These are phyloP conservation scores for Actinomortierella wolfii DNA, from an alignment of 371 early-diverging fungal species.

Conservation along the genomic window DNA sequence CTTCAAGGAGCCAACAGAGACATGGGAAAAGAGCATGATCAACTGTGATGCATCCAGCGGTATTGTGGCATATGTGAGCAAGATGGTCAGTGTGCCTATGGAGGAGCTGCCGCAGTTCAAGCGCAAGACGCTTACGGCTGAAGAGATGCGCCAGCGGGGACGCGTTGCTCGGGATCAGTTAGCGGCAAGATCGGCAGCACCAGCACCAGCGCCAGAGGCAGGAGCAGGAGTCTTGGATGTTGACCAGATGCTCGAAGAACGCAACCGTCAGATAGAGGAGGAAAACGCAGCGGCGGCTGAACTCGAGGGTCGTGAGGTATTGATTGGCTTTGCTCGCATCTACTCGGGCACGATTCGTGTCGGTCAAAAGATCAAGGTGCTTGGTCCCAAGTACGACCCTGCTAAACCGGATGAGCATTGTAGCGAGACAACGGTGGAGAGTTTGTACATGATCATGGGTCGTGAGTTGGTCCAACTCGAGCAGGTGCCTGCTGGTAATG, in stretches of 20 bases:
- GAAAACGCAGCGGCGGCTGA: constrained; percentile 46
- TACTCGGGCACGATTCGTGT: constrained; percentile 89
- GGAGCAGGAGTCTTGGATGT: constrained; percentile 46
- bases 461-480: constrained; percentile 83
- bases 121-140: constrained; percentile 76
- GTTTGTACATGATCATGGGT: constrained; percentile 95
- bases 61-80: constrained; percentile 87
- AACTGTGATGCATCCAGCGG: constrained; percentile 57
- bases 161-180: constrained; percentile 52
- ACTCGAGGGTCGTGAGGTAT: constrained; percentile 50
- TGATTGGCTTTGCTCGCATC: constrained; percentile 93
- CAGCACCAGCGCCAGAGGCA: constrained; percentile 30
- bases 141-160: constrained; percentile 89
- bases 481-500: constrained; percentile 92
- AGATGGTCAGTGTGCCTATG: constrained; percentile 88
- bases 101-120: constrained; percentile 76
- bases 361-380: constrained; percentile 84
- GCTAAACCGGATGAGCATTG: constrained; percentile 66
- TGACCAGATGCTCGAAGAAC: constrained; percentile 28
- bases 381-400: constrained; percentile 94
- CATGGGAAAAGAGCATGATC: constrained; percentile 65
- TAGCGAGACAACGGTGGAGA: constrained; percentile 73
- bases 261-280: constrained; percentile 44
- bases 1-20: constrained; percentile 53
- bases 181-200: constrained; percentile 25